Evolutionary conservation across 2,329 filamentous ascomycete genomes (phyloP).

Genomic region (Xylaria hypoxylon): DNA sequence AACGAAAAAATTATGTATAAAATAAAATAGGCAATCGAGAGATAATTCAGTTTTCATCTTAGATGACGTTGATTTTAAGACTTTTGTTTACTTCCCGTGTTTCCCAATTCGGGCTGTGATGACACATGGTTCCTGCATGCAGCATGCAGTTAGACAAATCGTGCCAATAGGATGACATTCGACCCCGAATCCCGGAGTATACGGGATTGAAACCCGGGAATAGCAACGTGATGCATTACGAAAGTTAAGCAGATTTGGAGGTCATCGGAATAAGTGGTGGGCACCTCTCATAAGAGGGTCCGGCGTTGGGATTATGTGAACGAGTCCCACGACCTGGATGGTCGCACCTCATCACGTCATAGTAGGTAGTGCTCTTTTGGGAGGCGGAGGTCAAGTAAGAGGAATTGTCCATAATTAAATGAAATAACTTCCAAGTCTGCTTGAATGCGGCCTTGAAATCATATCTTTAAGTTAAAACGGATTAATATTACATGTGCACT

Average conservation of each 20-base stretch:
- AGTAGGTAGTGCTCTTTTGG: not conserved
- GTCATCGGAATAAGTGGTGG: not conserved
- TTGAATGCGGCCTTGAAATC: not conserved
- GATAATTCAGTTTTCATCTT: not conserved
- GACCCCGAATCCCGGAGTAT: not conserved
- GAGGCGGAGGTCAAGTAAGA: not conserved
- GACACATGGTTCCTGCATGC: constrained; percentile 15
- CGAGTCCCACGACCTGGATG: constrained; percentile 34
- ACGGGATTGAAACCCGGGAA: not conserved
- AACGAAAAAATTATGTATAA: not conserved
- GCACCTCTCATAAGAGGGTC: constrained; percentile 12
- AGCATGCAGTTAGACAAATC: constrained; percentile 3
- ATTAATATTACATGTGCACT: too few species aligned
- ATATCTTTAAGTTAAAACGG: not conserved
- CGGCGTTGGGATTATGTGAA: not conserved
- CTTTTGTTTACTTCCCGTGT: not conserved
- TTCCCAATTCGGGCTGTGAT: constrained; percentile 3
- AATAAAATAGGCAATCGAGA: not conserved
- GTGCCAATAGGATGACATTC: constrained; percentile 14
- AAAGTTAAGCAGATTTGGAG: not conserved
- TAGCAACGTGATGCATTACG: not conserved
- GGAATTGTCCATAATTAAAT: not conserved
- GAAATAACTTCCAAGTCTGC: not conserved
- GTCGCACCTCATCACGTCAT: constrained; percentile 17
- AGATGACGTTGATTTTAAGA: constrained; percentile 22